Evolutionary conservation across 2,329 filamentous ascomycete genomes (phyloP), one percentile per base, ranked within the genome.

Genomic region (Trichoderma koningii): DNA sequence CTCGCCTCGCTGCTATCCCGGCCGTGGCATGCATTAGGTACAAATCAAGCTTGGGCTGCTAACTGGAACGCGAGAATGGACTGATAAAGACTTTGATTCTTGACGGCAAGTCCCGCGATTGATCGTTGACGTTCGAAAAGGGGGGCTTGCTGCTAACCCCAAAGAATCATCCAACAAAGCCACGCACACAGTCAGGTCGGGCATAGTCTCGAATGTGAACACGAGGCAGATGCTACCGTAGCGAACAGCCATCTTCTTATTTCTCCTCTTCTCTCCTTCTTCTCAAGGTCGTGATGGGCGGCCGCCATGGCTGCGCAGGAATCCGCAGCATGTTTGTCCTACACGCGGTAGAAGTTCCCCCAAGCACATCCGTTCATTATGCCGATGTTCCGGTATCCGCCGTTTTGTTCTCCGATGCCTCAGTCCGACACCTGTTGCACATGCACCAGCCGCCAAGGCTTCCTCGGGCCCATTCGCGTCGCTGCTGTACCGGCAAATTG

Each of bases 391-490:
- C 64, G 48, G 51, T 56, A 34, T 19, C 50, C 47, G 48, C 45
- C 44, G 51, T 45, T 23, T 47, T 56, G n/a, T 21, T 47, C 52
- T 57, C 69, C 7, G 76, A 78, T 2, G 83, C 86, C 76, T 97
- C 94, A 73, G 85, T 88, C 26, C 88, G 79, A 77, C 95, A 99
- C 69, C 95, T 85, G 66, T 85, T 80, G 78, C 95, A 99, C 83
- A 91, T 88, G 78, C 95, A 99, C 77, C 87, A 87, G 0, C 95
- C 95, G 0, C 95, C 95, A 60, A 99, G 80, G 66, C 92, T 93
- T 5, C 94, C 95, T 53, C 83, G 81, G 5, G 93, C 92, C 93
- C 94, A 97, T 72, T 96, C 93, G 67, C 95, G 86, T 65, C 95
- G 85, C 73, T 95, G 86, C 69, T 88, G 85, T 2, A 97, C 93